Evolutionary conservation across 352 stramenopile genomes (phyloP).

Genomic region (Phytophthora sp.): DNA sequence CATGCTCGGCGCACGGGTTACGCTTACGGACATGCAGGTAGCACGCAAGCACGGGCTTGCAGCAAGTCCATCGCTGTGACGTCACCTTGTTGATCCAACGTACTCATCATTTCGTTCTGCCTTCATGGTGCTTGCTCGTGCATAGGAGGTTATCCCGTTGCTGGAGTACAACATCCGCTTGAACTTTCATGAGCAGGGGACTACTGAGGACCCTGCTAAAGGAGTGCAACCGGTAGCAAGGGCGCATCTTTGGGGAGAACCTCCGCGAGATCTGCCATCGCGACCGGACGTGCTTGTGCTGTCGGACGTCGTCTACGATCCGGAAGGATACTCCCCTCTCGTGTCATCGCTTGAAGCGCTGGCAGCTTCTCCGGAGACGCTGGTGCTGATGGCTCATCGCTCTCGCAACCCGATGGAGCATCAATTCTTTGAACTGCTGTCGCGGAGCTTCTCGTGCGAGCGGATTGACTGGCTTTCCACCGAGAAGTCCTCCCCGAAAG

Average conservation of each 20-base stretch:
- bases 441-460: constrained; percentile 47
- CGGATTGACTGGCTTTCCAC: constrained; percentile 51
- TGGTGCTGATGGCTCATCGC: constrained; percentile 78
- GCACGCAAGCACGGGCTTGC: constrained; percentile 19
- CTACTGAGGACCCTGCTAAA: constrained; percentile 18
- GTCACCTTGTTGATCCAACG: constrained; percentile 3
- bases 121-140: constrained; percentile 8
- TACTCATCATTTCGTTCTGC: constrained; percentile 23
- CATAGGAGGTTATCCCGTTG: constrained; percentile 70
- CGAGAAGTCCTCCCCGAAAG: constrained; percentile 21
- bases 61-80: constrained; percentile 7
- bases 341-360: constrained; percentile 62
- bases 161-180: constrained; percentile 81
- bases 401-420: constrained; percentile 84
- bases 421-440: constrained; percentile 77
- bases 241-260: constrained; percentile 66
- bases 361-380: constrained; percentile 36
- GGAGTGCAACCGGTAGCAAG: constrained; percentile 26
- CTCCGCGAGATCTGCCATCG: constrained; percentile 36
- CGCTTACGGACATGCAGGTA: constrained; percentile 77
- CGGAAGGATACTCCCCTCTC: constrained; percentile 69
- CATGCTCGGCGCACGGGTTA: constrained; percentile 62
- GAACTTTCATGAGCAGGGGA: constrained; percentile 43
- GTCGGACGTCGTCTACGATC: constrained; percentile 86
- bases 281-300: constrained; percentile 71